Conservation (phyloP, 352 stramenopile species). For the Pythium inflatum region DNA sequence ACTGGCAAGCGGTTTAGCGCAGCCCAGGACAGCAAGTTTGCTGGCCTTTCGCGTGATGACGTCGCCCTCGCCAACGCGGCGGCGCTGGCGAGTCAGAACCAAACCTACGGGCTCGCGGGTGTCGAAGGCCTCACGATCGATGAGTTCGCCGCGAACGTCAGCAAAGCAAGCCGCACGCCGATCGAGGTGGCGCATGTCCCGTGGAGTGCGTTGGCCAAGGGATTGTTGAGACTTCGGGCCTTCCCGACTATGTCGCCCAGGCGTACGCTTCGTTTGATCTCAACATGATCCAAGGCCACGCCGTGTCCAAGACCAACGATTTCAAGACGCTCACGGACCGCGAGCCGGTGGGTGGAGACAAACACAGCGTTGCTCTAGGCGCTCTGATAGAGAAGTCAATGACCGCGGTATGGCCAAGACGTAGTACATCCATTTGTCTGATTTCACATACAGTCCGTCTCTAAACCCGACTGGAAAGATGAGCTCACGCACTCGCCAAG, state of each 20-base stretch:
- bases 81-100: constrained; percentile 19
- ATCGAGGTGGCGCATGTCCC: constrained; percentile 24
- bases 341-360: constrained; percentile 26
- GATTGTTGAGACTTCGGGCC: not conserved
- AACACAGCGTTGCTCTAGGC: constrained; percentile 30
- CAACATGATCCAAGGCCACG: constrained; percentile 12
- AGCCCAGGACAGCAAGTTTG: constrained; percentile 14
- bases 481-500: not conserved
- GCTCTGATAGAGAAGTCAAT: too few species aligned
- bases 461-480: too few species aligned
- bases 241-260: constrained; percentile 11
- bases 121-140: constrained; percentile 10
- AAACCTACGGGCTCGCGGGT: constrained; percentile 19
- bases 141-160: constrained; percentile 12
- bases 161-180: constrained; percentile 17
- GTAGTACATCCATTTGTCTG: too few species aligned
- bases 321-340: constrained; percentile 31
- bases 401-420: too few species aligned
- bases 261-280: constrained; percentile 24
- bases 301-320: constrained; percentile 9
- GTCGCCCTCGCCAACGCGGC: constrained; percentile 9
- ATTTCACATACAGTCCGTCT: too few species aligned
- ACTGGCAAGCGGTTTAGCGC: constrained; percentile 23
- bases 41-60: constrained; percentile 7
- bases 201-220: not conserved